Evolutionary conservation across 805 yeast species (phyloP).

Genomic region (Ogataea methylovora): DNA sequence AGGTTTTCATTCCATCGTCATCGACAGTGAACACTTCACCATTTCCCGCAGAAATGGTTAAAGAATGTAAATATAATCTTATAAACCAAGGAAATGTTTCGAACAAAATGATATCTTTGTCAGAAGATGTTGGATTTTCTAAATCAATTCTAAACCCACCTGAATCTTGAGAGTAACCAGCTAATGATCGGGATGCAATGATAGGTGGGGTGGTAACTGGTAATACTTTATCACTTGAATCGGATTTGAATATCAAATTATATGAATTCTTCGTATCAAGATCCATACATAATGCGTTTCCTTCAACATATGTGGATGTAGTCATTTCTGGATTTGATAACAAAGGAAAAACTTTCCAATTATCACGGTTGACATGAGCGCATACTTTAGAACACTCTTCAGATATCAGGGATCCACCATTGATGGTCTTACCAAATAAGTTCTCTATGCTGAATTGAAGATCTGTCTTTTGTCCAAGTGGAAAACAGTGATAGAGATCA

Average conservation of each 20-base stretch:
- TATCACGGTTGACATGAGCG: conserved; percentile 29
- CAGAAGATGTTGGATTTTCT: conserved; percentile 49
- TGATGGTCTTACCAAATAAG: conserved; percentile 62
- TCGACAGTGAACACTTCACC: conserved; percentile 14
- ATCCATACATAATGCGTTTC: conserved; percentile 14
- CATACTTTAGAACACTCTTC: conserved; percentile 34
- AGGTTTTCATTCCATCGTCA: conserved; percentile 22
- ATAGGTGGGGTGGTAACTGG: conserved; percentile 50
- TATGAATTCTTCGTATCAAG: conserved; percentile 16
- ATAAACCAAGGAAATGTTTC: conserved; percentile 93
- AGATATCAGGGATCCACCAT: conserved; percentile 59
- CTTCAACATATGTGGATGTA: conserved; percentile 1
- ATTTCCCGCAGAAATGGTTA: conserved; percentile 29
- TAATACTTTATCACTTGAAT: conserved; percentile 35
- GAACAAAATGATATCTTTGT: conserved; percentile 51
- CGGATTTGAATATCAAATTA: conserved; percentile 35
- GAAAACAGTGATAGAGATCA: conserved; percentile 72
- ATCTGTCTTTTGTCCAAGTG: conserved; percentile 45
- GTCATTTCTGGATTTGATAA: conserved; percentile 1
- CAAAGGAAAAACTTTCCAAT: conserved; percentile 38
- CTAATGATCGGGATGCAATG: conserved; percentile 72
- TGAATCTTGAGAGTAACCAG: conserved; percentile 85
- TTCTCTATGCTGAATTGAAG: conserved; percentile 48
- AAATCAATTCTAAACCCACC: conserved; percentile 84
- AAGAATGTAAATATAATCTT: conserved; percentile 71